Conservation (phyloP, 768 basidiomycete species). For the Rhodotorula taiwanensis region DNA sequence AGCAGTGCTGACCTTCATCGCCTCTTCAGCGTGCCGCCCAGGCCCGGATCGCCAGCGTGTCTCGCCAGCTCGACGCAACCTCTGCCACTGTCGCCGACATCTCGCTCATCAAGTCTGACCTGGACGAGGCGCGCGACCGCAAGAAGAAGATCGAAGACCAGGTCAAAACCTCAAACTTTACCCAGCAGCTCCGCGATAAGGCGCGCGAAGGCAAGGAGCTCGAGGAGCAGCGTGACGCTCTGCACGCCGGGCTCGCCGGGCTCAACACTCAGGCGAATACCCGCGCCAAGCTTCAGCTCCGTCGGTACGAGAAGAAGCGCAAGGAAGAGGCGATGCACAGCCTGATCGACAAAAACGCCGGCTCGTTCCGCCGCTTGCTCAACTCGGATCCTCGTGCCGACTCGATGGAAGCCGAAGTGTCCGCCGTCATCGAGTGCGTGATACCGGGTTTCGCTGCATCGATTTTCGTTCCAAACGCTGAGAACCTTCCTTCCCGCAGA, state of each 20-base stretch:
- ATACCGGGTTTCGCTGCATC: too few species aligned
- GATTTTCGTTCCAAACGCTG: too few species aligned
- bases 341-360: slow-evolving; percentile 59
- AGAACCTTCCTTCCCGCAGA: slow-evolving; percentile 47
- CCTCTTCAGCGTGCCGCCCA: slow-evolving; percentile 40
- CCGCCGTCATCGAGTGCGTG: slow-evolving; percentile 56
- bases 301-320: slow-evolving; percentile 63
- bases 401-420: slow-evolving; percentile 68
- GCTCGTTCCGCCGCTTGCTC: slow-evolving; percentile 40
- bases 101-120: slow-evolving; percentile 13
- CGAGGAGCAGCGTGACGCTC: slow-evolving; percentile 62
- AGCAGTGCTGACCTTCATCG: not conserved
- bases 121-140: slow-evolving; percentile 51
- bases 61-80: slow-evolving; percentile 44
- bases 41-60: slow-evolving; percentile 41
- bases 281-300: slow-evolving; percentile 69
- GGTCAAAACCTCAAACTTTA: slow-evolving; percentile 18
- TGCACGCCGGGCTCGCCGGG: slow-evolving; percentile 63
- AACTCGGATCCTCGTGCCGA: slow-evolving; percentile 50
- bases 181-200: slow-evolving; percentile 31
- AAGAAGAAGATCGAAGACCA: slow-evolving; percentile 8
- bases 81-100: slow-evolving; percentile 50
- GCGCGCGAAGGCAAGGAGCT: slow-evolving; percentile 50
- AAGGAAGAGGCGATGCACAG: slow-evolving; percentile 57
- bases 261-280: slow-evolving; percentile 73